Conservation (phyloP, 1,139 yeast species). For the Saccharomycopsis phalli region DNA sequence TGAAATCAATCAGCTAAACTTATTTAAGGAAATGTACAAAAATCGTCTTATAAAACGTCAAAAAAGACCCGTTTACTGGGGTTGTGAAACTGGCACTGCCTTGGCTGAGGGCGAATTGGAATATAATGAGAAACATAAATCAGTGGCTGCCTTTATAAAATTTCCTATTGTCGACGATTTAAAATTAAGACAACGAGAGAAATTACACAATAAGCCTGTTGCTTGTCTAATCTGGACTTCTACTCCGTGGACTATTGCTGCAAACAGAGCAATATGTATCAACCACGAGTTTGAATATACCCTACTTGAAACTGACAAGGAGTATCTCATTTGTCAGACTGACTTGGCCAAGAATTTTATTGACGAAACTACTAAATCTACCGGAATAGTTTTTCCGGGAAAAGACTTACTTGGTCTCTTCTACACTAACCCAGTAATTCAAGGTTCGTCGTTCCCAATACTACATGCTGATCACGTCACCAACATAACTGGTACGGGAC, state of each 20-base stretch:
- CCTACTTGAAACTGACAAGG: conserved; percentile 31
- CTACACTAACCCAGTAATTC: conserved; percentile 54
- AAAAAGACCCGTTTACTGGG: conserved; percentile 95
- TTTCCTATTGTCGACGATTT: conserved; percentile 37
- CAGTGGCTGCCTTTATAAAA: conserved; percentile 63
- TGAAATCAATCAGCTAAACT: conserved; percentile 64
- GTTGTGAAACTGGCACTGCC: conserved; percentile 89
- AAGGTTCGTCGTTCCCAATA: conserved; percentile 39
- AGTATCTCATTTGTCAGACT: conserved; percentile 41
- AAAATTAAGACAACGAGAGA: neutral
- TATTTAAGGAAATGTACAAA: conserved; percentile 58
- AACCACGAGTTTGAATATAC: conserved; percentile 54
- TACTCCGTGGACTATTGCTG: conserved; percentile 95
- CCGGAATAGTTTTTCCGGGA: conserved; percentile 34
- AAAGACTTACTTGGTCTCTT: conserved; percentile 33
- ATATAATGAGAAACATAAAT: conserved; percentile 63
- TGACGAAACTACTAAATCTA: conserved; percentile 16
- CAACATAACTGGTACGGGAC: conserved; percentile 78
- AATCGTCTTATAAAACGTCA: conserved; percentile 71
- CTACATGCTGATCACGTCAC: conserved; percentile 80
- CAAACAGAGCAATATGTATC: conserved; percentile 77
- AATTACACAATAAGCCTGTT: conserved; percentile 11
- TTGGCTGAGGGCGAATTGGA: conserved; percentile 95
- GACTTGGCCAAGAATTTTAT: conserved; percentile 32
- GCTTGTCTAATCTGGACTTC: conserved; percentile 80